Percentiles rank a stretch among this genome's conserved stretches.
phyloP scores from a whole-genome alignment of 2,329 filamentous ascomycete species.

The Lachnellula arida region DNA sequence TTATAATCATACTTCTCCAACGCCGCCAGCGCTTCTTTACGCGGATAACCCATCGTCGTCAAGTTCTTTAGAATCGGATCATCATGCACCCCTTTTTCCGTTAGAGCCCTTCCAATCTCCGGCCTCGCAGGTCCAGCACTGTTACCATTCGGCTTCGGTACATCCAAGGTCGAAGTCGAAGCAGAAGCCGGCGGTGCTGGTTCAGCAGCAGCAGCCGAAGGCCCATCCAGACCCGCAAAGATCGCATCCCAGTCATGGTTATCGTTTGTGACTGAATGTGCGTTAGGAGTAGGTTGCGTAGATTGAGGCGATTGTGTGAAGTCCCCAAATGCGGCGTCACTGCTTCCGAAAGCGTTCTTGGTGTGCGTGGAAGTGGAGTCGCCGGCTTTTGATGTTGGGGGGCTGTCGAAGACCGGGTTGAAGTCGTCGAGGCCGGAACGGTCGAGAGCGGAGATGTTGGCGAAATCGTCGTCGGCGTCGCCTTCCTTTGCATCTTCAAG shows the following conservation, averaged over 20 bases:
- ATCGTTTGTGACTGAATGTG: conserved; percentile 38
- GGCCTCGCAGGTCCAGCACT: conserved; percentile 31
- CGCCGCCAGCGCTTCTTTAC: conserved; percentile 68
- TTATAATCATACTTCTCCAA: conserved; percentile 96
- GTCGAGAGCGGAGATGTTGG: conserved; percentile 56
- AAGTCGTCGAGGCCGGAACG: conserved; percentile 71
- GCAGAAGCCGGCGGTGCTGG: not conserved
- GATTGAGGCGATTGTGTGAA: conserved; percentile 46
- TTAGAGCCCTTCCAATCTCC: conserved; percentile 62
- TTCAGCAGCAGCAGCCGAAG: conserved; percentile 27
- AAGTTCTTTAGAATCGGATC: conserved; percentile 88
- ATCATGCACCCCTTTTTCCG: conserved; percentile 73
- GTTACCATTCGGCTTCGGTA: conserved; percentile 20
- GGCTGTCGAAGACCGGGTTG: conserved; percentile 74
- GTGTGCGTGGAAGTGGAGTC: conserved; percentile 24
- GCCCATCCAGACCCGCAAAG: conserved; percentile 72
- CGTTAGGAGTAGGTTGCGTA: conserved; percentile 30
- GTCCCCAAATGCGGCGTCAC: conserved; percentile 35
- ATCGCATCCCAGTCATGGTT: conserved; percentile 92
- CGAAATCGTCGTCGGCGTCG: conserved; percentile 73
- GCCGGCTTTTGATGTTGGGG: conserved; percentile 29
- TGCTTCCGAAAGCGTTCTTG: conserved; percentile 23
- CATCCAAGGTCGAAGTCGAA: conserved; percentile 19
- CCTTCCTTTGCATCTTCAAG: conserved; percentile 81
- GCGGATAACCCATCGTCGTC: conserved; percentile 82